These are phyloP conservation scores for Exserohilum turcica DNA, from an alignment of 2,329 filamentous ascomycete genomes.

Conservation along the genomic window DNA sequence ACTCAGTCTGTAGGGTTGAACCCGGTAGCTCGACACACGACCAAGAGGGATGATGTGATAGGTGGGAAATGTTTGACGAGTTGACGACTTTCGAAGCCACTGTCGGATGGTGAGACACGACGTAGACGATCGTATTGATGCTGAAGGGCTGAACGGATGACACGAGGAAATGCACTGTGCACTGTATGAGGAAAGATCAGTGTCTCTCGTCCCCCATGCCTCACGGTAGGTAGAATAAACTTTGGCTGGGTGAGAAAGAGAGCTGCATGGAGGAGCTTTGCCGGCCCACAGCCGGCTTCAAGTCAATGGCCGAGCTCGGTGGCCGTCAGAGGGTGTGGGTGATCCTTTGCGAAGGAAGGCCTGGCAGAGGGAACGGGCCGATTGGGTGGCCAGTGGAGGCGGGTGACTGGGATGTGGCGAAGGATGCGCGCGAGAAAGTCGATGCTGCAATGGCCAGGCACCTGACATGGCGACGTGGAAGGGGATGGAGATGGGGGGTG, in stretches of 20 bases:
- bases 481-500: no score
- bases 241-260: neutral
- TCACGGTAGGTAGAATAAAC: neutral
- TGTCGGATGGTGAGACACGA: no score
- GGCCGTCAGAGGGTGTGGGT: neutral
- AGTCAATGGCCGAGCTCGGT: neutral
- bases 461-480: neutral
- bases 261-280: neutral
- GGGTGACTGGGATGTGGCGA: neutral
- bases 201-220: neutral
- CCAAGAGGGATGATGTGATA: no score
- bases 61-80: no score
- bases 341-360: neutral
- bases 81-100: no score
- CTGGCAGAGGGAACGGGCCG: neutral
- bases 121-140: no score
- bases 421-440: neutral
- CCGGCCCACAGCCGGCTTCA: neutral
- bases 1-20: no score
- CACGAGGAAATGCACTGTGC: no score
- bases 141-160: no score
- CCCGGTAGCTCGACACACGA: no score
- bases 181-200: no score
- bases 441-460: neutral
- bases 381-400: neutral